Percentiles rank a stretch among this genome's conserved stretches.
Conservation (phyloP, 164 flowering plant species). For the Vitis cinerea region DNA sequence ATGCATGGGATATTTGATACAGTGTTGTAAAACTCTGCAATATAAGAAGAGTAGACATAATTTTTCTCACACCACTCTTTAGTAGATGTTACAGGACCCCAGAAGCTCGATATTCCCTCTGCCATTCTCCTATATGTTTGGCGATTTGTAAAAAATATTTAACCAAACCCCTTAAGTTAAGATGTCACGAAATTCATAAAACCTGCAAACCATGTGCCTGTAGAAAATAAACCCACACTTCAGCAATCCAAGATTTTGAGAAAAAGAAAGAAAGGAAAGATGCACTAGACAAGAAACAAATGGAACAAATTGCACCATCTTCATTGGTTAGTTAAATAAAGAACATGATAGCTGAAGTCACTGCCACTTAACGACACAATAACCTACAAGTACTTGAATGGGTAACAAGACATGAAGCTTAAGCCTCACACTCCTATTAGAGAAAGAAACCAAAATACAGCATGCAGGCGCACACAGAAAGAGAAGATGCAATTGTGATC, state of each 20-base stretch:
- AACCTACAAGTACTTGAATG: too few relatives aligned
- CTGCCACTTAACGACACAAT: too few relatives aligned
- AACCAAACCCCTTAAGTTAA: neutral
- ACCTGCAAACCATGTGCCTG: constrained; percentile 10
- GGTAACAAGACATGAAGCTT: too few relatives aligned
- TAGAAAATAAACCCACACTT: neutral
- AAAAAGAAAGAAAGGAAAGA: neutral
- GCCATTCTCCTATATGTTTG: constrained; percentile 33
- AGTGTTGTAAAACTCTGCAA: constrained; percentile 85
- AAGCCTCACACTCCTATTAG: too few relatives aligned
- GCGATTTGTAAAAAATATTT: neutral
- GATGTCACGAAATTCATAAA: constrained; percentile 2
- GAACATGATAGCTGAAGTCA: too few relatives aligned
- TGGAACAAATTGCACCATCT: too few relatives aligned
- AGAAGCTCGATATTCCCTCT: constrained; percentile 46
- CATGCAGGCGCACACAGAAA: too few relatives aligned
- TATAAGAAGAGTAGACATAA: constrained; percentile 50
- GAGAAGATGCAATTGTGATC: too few relatives aligned
- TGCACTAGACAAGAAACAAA: neutral
- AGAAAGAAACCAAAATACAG: too few relatives aligned
- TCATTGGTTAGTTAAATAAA: too few relatives aligned
- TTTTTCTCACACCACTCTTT: constrained; percentile 65
- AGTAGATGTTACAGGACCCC: constrained; percentile 73
- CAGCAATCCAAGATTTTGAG: neutral
- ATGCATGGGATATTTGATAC: constrained; percentile 70